Base-by-base conservation (phyloP, 495 filamentous ascomycete genomes). In the Hypoxylon subgilvum region DNA sequence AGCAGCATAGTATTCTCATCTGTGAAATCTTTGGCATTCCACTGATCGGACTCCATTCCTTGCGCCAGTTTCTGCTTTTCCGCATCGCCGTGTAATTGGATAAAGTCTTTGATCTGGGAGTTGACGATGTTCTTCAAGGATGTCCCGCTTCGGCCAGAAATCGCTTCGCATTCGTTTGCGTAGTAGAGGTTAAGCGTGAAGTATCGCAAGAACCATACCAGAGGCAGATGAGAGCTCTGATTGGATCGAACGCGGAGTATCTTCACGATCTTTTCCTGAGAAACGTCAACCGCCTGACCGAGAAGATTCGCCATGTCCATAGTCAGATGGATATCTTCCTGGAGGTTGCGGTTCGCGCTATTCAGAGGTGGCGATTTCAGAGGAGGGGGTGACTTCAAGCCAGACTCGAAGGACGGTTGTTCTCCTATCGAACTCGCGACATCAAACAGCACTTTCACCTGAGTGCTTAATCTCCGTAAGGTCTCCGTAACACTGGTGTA, bases 391-490 rank as follows among this genome's bases (percentile, higher is more conserved):
- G 79, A 81, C 32, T 71, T 75, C 28, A 76, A 31, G 4, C 74
- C 76, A 1, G 48, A 63, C 0, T 63, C 56, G 3, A 47, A 40
- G 2, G 42, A 32, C 0, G 69, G 61, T 27, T 60, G 16, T 35
- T 79, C 70, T 27, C 80, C 78, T 34, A 93, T 77, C 6, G 86
- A 86, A 66, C 92, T 96, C 1, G 92, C 96, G 27, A 96, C 89
- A 69, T 99, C 94, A 13, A 99, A 78, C n/a, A 99, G 74, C 14
- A 97, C 86, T 71, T 99, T 99, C 16, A 92, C 89, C 65, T 99
- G 94, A 3, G 91, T 90, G 30, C 88, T 86, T 8, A 97, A 73
- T 66, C 94, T 82, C 47, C 94, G 81, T 47, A 97, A 70, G 0
- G 89, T 88, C 69, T 99, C 94, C 16, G 93, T 88, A 18, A 96